phyloP scores from a whole-genome alignment of 345 rosid genomes.

The Boechera retrofracta region DNA sequence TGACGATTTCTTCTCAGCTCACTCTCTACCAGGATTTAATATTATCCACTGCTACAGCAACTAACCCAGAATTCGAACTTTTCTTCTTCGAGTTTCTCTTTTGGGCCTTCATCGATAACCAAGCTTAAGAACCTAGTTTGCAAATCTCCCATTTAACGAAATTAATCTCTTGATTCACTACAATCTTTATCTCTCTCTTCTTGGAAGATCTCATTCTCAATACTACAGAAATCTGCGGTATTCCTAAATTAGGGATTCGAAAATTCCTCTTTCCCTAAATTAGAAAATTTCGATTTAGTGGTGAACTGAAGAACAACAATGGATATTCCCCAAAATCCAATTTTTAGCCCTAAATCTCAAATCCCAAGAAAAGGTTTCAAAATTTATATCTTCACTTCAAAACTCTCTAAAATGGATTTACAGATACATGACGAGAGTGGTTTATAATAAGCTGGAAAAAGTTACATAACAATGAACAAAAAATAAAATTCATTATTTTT shows the following conservation, averaged over 20 bases:
- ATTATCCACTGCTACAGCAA: slow-evolving; percentile 78
- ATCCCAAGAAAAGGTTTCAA: not conserved
- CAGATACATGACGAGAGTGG: slow-evolving; percentile 21
- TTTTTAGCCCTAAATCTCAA: not conserved
- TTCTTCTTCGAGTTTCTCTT: slow-evolving; percentile 53
- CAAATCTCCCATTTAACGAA: not conserved
- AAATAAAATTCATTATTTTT: not conserved
- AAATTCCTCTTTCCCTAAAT: not conserved
- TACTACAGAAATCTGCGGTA: slow-evolving; percentile 6
- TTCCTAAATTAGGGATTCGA: slow-evolving; percentile 12
- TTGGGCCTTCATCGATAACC: slow-evolving; percentile 37
- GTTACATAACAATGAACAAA: slow-evolving; percentile 17
- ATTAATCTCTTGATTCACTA: slow-evolving; percentile 7
- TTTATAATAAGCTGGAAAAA: not conserved
- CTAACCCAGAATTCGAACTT: slow-evolving; percentile 51
- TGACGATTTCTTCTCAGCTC: too few relatives aligned
- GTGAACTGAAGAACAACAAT: slow-evolving; percentile 16
- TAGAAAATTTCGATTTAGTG: slow-evolving; percentile 25
- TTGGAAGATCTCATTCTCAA: slow-evolving; percentile 26
- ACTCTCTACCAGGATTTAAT: slow-evolving; percentile 48
- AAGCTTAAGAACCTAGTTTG: slow-evolving; percentile 8
- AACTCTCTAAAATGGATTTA: slow-evolving; percentile 12
- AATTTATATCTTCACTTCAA: not conserved
- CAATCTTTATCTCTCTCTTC: slow-evolving; percentile 16
- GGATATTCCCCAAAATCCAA: not conserved